Evolutionary conservation across 2,329 filamentous ascomycete species (phyloP), one percentile per base, ranked within the genome.

Genomic region (Plectosphaerella sp.): DNA sequence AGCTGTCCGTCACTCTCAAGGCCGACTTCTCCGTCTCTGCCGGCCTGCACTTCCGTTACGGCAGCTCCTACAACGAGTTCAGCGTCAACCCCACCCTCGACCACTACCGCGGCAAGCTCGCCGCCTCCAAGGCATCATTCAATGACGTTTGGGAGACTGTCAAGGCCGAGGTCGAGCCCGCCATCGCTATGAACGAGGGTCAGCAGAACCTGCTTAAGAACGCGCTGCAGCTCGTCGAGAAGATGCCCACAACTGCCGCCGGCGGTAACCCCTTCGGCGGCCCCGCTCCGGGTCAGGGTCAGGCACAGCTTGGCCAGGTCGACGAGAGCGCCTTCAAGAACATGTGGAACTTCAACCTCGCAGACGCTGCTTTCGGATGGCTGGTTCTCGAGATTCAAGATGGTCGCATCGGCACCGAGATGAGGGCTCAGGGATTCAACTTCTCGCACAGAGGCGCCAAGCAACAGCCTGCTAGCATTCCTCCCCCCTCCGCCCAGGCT

Each of bases 321-420:
- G 94, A 99, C 58, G 94, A 99, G 76, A 97, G 92, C 63, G 94
- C 94, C 1, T 99, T 99, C 82, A 99, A 99, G 78, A 99, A 99
- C 69, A 97, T 97, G 94, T 99, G 94, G 94, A 99, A 99, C 72
- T 99, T 99, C 75, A 97, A 97, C 70, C 73, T 99, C 59, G 94
- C 94, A 28, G 94, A 99, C 75, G 94, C 94, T 51, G 93, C 94
- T 18, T 99, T 97, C 68, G 94, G 94, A 55, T 99, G 91, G 79
- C 79, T 99, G 49, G 91, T 97, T 15, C 74, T 99, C 53, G 94
- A 99, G 68, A 87, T 99, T 54, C 94, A 99, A 66, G 89, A 91
- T 64, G 94, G 94, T 49, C 86, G 94, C 43, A 97, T 99, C 61
- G 94, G 92, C 46, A 99, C 94, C 0, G 94, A 99, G 73, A 99